Base-by-base conservation (phyloP, 2,329 filamentous ascomycete genomes). In the Harringtonia aguacate region DNA sequence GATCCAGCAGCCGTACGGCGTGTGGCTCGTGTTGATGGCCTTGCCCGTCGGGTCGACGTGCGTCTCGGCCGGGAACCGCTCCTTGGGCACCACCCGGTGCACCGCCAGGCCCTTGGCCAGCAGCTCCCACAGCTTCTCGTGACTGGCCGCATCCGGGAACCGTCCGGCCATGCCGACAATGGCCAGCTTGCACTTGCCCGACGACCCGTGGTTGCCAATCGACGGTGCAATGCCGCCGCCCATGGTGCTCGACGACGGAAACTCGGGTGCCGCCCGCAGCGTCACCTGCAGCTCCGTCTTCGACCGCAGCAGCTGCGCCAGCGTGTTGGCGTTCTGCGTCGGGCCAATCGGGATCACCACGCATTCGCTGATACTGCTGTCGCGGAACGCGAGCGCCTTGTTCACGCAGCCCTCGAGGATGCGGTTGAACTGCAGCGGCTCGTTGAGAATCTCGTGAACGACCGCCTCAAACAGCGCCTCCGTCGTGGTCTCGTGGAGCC, bases 151-250 rank as follows among this genome's bases (percentile, higher is more conserved):
- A 53, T 83, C 79, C 2, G 84, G 84, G 59, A 86, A 88, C 41
- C 84, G 75, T 41, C 84, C 84, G 37, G 84, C 76, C 75, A 87
- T 85, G 42, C 87, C 87, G 29, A 94, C 83, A 49, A 94, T 88
- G 46, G 87, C 87, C 49, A 94, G 76, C 61, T 88, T 89, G 58
- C 77, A 75, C 54, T 75, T 63, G 14, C 65, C 65, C 9, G 50
- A 57, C 14, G 63, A 59, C 12, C 70, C 70, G 49, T 72, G 69
- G 51, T 72, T 71, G 17, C 68, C 68, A 22, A 71, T 63, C 15
- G 52, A 56, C 10, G 61, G 50, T 56, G 53, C 61, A 27, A 9
- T 9, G 22, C 38, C 2, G 38, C 38, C 7, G 28, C 21, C 21
- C n/a, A 27, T 7, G 6, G 24, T 21, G 4, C 33, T 58, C 20